Percentiles rank a stretch among this genome's conserved stretches.
Evolutionary conservation across 2,329 filamentous ascomycete species (phyloP).

Genomic region (Colletotrichum cordylinicola): DNA sequence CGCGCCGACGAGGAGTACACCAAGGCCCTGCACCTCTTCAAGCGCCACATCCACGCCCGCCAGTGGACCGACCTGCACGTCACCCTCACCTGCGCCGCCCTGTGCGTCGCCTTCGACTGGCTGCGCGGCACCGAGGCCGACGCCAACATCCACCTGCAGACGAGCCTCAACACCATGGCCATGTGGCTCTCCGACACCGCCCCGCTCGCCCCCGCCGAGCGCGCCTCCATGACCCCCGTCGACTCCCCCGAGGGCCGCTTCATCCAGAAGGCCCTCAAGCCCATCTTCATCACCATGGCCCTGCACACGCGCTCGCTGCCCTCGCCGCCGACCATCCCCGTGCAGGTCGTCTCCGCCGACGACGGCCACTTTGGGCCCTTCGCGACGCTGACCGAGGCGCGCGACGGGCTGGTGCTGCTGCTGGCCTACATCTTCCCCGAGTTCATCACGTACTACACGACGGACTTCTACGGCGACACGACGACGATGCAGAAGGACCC

Average conservation of each 20-base stretch:
- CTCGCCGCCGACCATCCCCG: background rate
- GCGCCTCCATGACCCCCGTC: background rate
- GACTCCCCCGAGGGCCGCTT: constrained; percentile 3
- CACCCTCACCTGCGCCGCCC: constrained; percentile 6
- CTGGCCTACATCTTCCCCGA: background rate
- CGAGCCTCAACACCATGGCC: background rate
- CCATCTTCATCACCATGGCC: background rate
- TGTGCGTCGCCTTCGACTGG: constrained; percentile 16
- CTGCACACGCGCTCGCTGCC: background rate
- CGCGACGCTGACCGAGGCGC: background rate
- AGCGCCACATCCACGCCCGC: background rate
- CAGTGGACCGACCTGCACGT: constrained; percentile 4
- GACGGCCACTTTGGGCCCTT: background rate
- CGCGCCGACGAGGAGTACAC: background rate
- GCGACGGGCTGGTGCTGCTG: background rate
- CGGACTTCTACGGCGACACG: background rate
- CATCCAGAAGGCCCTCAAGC: background rate
- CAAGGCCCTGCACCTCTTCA: background rate
- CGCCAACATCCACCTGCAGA: background rate
- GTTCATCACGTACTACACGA: background rate
- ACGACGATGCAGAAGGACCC: background rate
- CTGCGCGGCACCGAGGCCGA: background rate
- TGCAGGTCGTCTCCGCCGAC: background rate
- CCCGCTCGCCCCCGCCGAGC: background rate
- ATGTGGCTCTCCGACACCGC: constrained; percentile 12